Conservation (phyloP, 108 stramenopile species). For the Seminavis robusta region DNA sequence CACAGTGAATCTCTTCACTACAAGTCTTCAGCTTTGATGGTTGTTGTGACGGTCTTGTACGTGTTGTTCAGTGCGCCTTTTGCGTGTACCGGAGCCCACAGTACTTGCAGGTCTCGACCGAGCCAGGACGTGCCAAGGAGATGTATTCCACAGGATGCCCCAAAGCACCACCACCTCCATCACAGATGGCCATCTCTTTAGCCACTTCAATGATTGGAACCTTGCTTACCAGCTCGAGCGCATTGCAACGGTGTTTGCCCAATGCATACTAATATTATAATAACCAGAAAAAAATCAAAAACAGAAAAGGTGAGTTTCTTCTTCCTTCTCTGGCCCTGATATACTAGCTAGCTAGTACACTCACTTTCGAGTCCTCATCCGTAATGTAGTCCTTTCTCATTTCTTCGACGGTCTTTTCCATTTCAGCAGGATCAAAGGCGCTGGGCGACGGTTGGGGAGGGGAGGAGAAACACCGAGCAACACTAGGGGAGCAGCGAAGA, state of each 20-base stretch:
- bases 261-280: slow-evolving; percentile 50
- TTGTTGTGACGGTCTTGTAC: too few species aligned
- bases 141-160: slow-evolving; percentile 97
- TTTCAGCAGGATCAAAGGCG: slow-evolving; percentile 25
- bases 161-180: slow-evolving; percentile 93
- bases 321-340: too few species aligned
- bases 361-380: slow-evolving; percentile 21
- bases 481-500: too few species aligned
- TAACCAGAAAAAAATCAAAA: background rate
- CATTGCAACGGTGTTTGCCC: slow-evolving; percentile 94
- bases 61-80: too few species aligned
- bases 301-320: too few species aligned
- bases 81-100: slow-evolving; percentile 63
- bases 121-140: slow-evolving; percentile 62
- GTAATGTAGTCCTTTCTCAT: slow-evolving; percentile 29
- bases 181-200: slow-evolving; percentile 89
- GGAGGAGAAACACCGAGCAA: too few species aligned
- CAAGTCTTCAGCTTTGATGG: too few species aligned
- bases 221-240: slow-evolving; percentile 82
- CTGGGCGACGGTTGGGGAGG: slow-evolving; percentile 27
- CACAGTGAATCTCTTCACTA: too few species aligned
- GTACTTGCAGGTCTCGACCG: slow-evolving; percentile 69
- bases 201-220: slow-evolving; percentile 89
- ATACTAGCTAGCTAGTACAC: too few species aligned
- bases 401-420: slow-evolving; percentile 30